Base-by-base conservation (phyloP, 2,329 filamentous ascomycete genomes). In the Fusarium sambucinum region DNA sequence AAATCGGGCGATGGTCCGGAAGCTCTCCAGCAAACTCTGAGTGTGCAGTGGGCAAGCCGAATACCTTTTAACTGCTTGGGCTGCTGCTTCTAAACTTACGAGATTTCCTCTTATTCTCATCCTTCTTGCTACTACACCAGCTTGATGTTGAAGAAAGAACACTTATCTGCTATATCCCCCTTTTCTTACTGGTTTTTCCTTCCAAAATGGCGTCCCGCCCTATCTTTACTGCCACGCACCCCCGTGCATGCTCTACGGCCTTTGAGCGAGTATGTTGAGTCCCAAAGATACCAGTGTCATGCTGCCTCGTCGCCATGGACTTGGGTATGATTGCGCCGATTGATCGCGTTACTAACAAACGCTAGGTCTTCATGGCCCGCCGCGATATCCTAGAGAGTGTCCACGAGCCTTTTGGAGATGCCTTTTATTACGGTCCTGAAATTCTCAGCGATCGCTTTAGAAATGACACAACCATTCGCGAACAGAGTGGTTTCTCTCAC, bases 391-490 rank as follows among this genome's bases (percentile, higher is more conserved):
- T 98, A 62, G 85, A 90, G 74, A 97, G 93, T 77, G 85, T 96
- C 73, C 96, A 98, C 79, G 96, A 99, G 82, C 96, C 96, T 7
- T 98, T 98, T 80, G 95, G 95, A 55, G 96, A 98, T 81, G 92
- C 94, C 64, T 98, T 95, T 78, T 98, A 98, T 83, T 98, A 91
- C 77, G 95, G 96, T 53, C 94, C 95, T 9, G 96, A 99, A 82
- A 87, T 93, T 72, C 85, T 98, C 72, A 90, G 92, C 75, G 83
- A 87, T 53, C 89, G 96, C 74, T 99, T 93, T 77, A 90, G 90
- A 75, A 78, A 91, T 44, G 92, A 97, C 69, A 79, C 80, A 52
- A 79, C 80, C 40, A 79, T 80, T 33, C 83, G 89, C 60, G 74
- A 83, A 57, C 80, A 86, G 73, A 91, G 88, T 69, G 92, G 92